Evolutionary conservation across 2,329 filamentous ascomycete species (phyloP), one percentile per base, ranked within the genome.

Genomic region (Colletotrichum musicola): DNA sequence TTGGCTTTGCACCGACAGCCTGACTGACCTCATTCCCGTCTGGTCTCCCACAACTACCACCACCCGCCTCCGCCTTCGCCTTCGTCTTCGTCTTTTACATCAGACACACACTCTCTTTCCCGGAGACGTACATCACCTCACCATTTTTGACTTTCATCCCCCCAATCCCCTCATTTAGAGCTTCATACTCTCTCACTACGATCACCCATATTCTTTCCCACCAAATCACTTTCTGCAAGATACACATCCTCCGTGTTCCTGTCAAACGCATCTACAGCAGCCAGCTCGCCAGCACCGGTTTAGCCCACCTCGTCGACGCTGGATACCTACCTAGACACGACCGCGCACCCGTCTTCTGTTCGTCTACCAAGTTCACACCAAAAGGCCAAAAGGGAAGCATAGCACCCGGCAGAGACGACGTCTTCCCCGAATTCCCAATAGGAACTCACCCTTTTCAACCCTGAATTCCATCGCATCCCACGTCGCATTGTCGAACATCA

Each of bases 401-500:
- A 35, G 30, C 30, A 35, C 30, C 9, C 38, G 16, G 38, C 27
- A 20, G 13, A 44, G 38, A 59, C 64, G 46, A 58, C 49, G 3
- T 35, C 35, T 35, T 35, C 47, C 42, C 38, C 47, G 27, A 42
- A 61, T 61, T 42, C 44, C 62, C 62, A 60, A 46, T 35, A 60
- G 62, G 30, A 56, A 44, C 62, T 13, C 44, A 27, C 16, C 50
- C 56, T 65, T n/a, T 50, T n/a, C 42, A 38, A 62, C 13, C 57
- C 57, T 53, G 57, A 62, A 53, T 47, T 25, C 62, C 51, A 57
- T 68, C 27, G 25, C 30, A 62, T 68, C 58, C 67, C 42, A 68
- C 58, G 64, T 63, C 67, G 64, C 64, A 68, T 68, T 59, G 67
- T 68, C 40, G 62, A 71, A 69, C 69, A 71, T 56, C 58, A 71